Evolutionary conservation across 371 early-diverging fungal genomes (phyloP), one percentile per base, ranked within the genome.

Genomic region (Mucor saturninus): DNA sequence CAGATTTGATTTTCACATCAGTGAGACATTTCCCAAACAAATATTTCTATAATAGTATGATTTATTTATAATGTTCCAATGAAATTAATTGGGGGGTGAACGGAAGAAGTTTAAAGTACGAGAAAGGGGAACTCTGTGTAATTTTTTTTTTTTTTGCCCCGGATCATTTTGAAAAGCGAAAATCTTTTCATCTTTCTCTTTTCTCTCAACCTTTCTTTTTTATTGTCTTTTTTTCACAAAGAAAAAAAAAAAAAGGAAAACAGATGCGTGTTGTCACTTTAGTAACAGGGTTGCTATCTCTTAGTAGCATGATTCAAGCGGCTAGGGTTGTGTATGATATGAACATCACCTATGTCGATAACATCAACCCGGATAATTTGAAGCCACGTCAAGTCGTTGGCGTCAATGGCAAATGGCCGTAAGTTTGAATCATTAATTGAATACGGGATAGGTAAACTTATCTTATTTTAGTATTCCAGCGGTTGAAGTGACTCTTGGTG

Each of bases 351-450:
- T 92, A 89, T 56, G 79, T 87, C 8, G 50, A 59, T 37, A 77
- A 76, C 29, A 79, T 77, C 60, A 91, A 89, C 62, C 88, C 92
- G 8, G 89, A 90, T 61, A 87, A 86, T 45, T 65, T 83, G 15
- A 71, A 67, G 58, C 73, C 82, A 49, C 83, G 91, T 54, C 81
- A 89, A 11, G 90, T 84, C 26, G 84, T 93, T 40, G 91, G 91
- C 39, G 83, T 92, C 62, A 92, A 93, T 63, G 83, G 84, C 3
- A 69, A 68, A 37, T 89, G 87, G 80, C 93, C 94, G 74, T 86
- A 83, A 58, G 85, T 84, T 1, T 35, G 1, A 43, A 59, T 54
- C 30, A 28, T 21, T 8, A 30, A 59, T 59, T 30, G 42, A 56
- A 13, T 48, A 48, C 9, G 7, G 21, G 3, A 4, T 3, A 11